Base-by-base conservation (phyloP, 805 yeast species). In the Kuraishia piskuri region DNA sequence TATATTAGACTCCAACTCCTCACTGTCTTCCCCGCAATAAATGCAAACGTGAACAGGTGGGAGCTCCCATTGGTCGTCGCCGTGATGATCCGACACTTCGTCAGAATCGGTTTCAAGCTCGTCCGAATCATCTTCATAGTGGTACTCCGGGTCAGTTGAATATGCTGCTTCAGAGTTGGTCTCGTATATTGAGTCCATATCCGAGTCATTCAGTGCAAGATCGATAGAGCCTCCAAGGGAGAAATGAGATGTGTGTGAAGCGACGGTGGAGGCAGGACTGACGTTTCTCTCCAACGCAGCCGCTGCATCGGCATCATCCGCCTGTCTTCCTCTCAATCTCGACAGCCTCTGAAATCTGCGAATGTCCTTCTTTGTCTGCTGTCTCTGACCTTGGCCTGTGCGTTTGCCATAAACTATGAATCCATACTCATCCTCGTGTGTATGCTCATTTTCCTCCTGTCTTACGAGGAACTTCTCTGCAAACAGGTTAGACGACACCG, bases 231-330 rank as follows among this genome's bases (percentile, higher is more conserved):
- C 79, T 7, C 80, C 84, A 22, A 82, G 67, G 9, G 87, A 80
- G 63, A 82, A 77, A 51, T 75, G 73, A 1, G 88, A 82, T 22
- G 75, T 63, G 51, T 76, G 77, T 1, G 90, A 82, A 0, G 69
- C 69, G 3, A 80, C 77, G 1, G 86, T 79, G n/a, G 71, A 65
- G 0, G 81, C 74, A 1, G 86, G 84, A 55, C 86, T 79, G 10
- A 57, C 56, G 3, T 72, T 69, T 61, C 85, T 69, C 10, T 55
- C 56, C 2, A 52, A 36, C 2, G 49, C 52, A 8, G 46, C 40
- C 12, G 44, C 53, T 9, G 46, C 45, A 19, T 53, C 52, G 17
- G 25, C 48, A 6, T 20, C 53, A 23, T 52, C 52, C 8, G 53
- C 52, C 14, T 54, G 52, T 51, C 73, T 61, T 31, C 74, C 68